Conservation (phyloP, 257 asterid species). For the Petunia secreta region DNA sequence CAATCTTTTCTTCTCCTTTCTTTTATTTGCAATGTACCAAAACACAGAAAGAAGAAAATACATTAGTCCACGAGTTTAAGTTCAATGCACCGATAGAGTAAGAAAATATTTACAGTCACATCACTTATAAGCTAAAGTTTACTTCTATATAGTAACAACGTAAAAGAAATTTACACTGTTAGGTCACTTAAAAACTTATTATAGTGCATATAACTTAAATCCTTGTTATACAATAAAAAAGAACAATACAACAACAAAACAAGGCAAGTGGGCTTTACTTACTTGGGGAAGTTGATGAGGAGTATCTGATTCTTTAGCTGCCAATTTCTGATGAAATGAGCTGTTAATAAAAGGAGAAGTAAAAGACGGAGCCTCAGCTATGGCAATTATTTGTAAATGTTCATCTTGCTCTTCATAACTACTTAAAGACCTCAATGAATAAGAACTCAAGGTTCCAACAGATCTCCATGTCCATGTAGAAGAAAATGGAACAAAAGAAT, state of each 20-base stretch:
- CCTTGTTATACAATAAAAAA: background rate
- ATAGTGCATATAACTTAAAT: background rate
- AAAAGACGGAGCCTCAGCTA: slow-evolving; percentile 17
- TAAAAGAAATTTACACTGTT: background rate
- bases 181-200: background rate
- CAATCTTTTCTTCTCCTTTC: slow-evolving; percentile 14
- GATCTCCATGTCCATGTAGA: slow-evolving; percentile 36
- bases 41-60: slow-evolving; percentile 13
- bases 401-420: slow-evolving; percentile 24
- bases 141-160: no score
- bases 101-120: no score
- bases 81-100: background rate
- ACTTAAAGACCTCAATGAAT: slow-evolving; percentile 26
- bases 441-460: slow-evolving; percentile 27
- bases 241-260: background rate
- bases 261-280: background rate
- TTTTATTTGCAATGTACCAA: background rate
- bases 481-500: slow-evolving; percentile 29
- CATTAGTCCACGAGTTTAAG: background rate
- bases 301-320: background rate
- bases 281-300: slow-evolving; percentile 22
- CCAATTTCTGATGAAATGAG: slow-evolving; percentile 29
- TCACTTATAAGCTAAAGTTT: no score
- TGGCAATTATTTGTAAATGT: slow-evolving; percentile 19
- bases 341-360: slow-evolving; percentile 14